Conservation (phyloP, 2,329 filamentous ascomycete species). For the Diatrype stigma region DNA sequence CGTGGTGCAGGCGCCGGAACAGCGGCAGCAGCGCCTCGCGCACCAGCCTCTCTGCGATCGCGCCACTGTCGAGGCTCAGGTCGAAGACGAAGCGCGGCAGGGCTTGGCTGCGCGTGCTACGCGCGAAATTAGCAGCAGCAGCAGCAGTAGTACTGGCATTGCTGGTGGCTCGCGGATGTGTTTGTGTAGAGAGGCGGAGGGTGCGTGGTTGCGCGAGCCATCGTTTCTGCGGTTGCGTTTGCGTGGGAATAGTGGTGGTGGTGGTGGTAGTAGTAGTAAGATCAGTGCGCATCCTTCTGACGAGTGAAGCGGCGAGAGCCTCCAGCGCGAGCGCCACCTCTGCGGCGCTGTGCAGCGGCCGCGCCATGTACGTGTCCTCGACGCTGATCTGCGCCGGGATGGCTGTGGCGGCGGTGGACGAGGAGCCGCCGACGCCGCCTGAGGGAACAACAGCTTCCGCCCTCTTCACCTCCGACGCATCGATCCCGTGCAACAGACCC, state of each 20-base stretch:
- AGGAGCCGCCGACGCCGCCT: neutral
- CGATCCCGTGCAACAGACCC: slow-evolving; percentile 76
- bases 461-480: slow-evolving; percentile 68
- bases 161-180: slow-evolving; percentile 38
- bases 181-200: slow-evolving; percentile 73
- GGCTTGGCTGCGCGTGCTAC: slow-evolving; percentile 71
- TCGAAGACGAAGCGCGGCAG: slow-evolving; percentile 72
- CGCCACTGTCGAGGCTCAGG: slow-evolving; percentile 52
- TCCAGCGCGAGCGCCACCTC: slow-evolving; percentile 65
- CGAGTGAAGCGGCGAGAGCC: slow-evolving; percentile 64
- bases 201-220: slow-evolving; percentile 84
- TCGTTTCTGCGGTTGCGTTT: slow-evolving; percentile 25
- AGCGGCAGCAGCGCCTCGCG: slow-evolving; percentile 64
- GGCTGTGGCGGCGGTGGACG: slow-evolving; percentile 40
- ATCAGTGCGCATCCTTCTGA: slow-evolving; percentile 76
- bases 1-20: slow-evolving; percentile 69
- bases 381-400: slow-evolving; percentile 88
- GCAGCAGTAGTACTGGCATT: slow-evolving; percentile 43
- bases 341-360: slow-evolving; percentile 59
- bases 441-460: no score
- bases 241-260: slow-evolving; percentile 6
- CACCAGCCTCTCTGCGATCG: slow-evolving; percentile 65
- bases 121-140: slow-evolving; percentile 47
- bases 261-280: slow-evolving; percentile 51
- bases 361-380: slow-evolving; percentile 78